Base-by-base conservation (phyloP, 2,329 filamentous ascomycete genomes). In the Elsinoe perseae region DNA sequence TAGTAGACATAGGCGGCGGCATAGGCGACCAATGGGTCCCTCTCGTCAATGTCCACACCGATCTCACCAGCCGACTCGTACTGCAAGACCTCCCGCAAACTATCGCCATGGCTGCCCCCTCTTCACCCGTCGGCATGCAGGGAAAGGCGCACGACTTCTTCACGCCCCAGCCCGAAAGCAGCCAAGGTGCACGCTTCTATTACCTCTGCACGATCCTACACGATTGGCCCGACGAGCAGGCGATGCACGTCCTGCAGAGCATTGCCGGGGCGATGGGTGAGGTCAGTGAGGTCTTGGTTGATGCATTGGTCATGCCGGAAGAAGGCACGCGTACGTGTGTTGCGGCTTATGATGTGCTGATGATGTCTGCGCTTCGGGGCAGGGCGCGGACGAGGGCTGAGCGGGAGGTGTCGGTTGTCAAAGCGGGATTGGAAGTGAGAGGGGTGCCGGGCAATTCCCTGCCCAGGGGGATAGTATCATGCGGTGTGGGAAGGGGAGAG, bases 11-110 rank as follows among this genome's bases (percentile, higher is more conserved):
- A 3, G 64, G 63, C 20, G 64, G 63, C 53, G 61, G 59, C 38
- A 54, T 52, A 28, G 64, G 64, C 6, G 58, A 60, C 14, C 61
- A 65, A 14, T 60, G 63, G 28, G 25, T 58, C 6, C 53, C 57
- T 5, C 61, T 65, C 42, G 59, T 44, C 40, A 42, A 56, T 16
- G 34, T 30, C 2, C 56, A 59, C 20, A 57, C 60, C 3, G 54
- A 61, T 30, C 36, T 61, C 9, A n/a, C 44, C 5, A 62, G 62
- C 3, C 58, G 60, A 2, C 46, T 68, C 4, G 50, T 69, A 2
- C 40, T 68, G 1, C 62, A 67, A 58, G 66, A 68, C 54, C 59
- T 64, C 5, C 60, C 63, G 3, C 34, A 52, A 10, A 63, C 62
- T 3, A 59, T 67, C 38, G 59, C 14, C 38, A 42, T 42, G 2